phyloP scores from a whole-genome alignment of 805 yeast species.

The Yamadazyma philogaea region DNA sequence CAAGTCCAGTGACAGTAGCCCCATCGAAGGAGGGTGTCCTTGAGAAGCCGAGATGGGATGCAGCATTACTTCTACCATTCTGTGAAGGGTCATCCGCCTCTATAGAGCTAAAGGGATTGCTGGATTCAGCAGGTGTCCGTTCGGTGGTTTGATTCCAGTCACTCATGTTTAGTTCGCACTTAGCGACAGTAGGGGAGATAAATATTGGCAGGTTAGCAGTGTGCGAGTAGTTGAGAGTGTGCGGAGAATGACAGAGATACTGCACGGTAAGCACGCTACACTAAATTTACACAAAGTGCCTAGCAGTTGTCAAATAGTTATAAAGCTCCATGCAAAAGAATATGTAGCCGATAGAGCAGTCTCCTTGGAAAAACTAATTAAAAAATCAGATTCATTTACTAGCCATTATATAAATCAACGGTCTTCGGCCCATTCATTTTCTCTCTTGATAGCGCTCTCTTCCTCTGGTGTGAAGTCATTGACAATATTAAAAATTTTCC shows the following conservation, averaged over 20 bases:
- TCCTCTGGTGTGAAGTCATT: conserved; percentile 85
- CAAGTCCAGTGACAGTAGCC: conserved; percentile 14
- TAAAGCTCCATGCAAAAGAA: background rate
- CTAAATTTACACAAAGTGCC: background rate
- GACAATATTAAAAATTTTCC: conserved; percentile 74
- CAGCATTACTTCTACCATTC: background rate
- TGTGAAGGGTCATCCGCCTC: background rate
- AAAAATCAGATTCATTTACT: background rate
- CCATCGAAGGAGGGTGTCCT: conserved; percentile 6
- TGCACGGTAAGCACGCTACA: background rate
- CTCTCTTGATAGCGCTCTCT: conserved; percentile 83
- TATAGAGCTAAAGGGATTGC: background rate
- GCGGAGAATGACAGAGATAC: background rate
- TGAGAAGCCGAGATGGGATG: background rate
- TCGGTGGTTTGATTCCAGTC: conserved; percentile 1
- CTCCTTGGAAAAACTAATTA: background rate
- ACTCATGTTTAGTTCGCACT: conserved; percentile 2
- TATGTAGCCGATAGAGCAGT: background rate
- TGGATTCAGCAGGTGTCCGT: background rate
- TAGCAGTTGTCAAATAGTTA: too few species aligned
- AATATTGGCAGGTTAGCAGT: background rate
- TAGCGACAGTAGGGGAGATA: background rate
- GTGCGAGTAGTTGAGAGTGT: background rate
- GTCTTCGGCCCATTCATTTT: conserved; percentile 75
- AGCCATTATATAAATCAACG: conserved; percentile 9